These are phyloP conservation scores for Entomortierella chlamydospora DNA, from an alignment of 192 early-diverging fungal genomes.

Conservation along the genomic window DNA sequence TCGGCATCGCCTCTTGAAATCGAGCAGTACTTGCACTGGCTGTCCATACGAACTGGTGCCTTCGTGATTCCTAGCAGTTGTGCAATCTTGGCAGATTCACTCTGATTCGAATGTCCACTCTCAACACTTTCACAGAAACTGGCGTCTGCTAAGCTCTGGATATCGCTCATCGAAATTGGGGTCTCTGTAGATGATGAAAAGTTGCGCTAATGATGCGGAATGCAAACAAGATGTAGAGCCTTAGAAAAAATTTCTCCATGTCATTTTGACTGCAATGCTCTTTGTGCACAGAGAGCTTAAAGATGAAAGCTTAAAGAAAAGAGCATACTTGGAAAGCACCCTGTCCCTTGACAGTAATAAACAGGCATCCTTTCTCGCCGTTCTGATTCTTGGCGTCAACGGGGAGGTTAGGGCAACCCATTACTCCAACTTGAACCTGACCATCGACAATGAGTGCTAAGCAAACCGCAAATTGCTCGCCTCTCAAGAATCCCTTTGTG, in stretches of 20 bases:
- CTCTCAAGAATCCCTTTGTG: slow-evolving; percentile 98
- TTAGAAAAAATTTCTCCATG: neutral
- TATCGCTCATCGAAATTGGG: slow-evolving; percentile 69
- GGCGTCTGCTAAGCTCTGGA: slow-evolving; percentile 68
- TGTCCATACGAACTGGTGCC: slow-evolving; percentile 92
- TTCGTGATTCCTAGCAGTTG: slow-evolving; percentile 83
- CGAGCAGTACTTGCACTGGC: slow-evolving; percentile 96
- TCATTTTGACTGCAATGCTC: too few species aligned
- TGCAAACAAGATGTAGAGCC: neutral
- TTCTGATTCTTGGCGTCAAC: slow-evolving; percentile 68
- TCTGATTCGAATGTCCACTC: slow-evolving; percentile 89
- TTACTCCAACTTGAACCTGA: slow-evolving; percentile 87
- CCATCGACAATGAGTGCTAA: slow-evolving; percentile 92
- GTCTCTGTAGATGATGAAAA: slow-evolving; percentile 67
- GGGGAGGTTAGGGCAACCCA: slow-evolving; percentile 88
- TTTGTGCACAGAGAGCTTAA: neutral
- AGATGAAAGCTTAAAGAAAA: neutral
- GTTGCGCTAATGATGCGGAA: slow-evolving; percentile 58
- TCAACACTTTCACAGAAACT: slow-evolving; percentile 97
- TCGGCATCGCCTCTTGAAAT: slow-evolving; percentile 93
- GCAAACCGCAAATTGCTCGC: slow-evolving; percentile 98
- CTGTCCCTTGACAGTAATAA: slow-evolving; percentile 86
- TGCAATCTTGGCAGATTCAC: slow-evolving; percentile 82
- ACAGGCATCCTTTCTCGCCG: slow-evolving; percentile 81
- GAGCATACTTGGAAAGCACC: slow-evolving; percentile 89